phyloP scores from a whole-genome alignment of 345 rosid genomes.

The Citrus medica region DNA sequence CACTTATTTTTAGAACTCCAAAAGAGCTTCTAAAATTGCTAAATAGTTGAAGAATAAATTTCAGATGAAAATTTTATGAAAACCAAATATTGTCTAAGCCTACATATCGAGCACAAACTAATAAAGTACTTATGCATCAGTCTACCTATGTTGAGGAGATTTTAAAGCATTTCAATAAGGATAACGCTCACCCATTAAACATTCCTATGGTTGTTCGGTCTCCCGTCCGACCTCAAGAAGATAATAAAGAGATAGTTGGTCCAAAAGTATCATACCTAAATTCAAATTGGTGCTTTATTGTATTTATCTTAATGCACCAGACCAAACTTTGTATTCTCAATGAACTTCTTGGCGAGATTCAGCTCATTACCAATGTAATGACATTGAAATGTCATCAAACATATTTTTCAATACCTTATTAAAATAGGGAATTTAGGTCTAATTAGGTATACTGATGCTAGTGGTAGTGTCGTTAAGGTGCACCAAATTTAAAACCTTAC shows the following conservation, averaged over 20 bases:
- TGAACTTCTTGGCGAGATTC: background rate
- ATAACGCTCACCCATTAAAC: background rate
- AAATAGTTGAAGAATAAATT: background rate
- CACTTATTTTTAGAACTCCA: background rate
- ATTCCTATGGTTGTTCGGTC: background rate
- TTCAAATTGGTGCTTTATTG: background rate
- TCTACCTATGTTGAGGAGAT: background rate
- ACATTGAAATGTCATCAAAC: background rate
- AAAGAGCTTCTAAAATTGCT: background rate
- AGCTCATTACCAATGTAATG: background rate
- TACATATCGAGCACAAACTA: background rate
- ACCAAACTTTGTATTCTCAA: background rate
- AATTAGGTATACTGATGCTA: background rate
- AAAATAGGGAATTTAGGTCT: background rate
- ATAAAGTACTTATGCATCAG: background rate
- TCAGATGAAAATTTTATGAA: background rate
- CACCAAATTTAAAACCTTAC: too few species aligned
- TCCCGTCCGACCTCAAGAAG: background rate
- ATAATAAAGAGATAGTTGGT: background rate
- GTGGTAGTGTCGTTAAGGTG: too few species aligned
- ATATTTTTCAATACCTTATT: background rate
- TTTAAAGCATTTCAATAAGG: background rate
- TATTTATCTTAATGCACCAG: background rate
- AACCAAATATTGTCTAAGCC: background rate
- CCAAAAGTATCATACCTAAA: background rate